Evolutionary conservation across 495 filamentous ascomycete species (phyloP), one percentile per base, ranked within the genome.

Genomic region (Sphaerosporella brunnea): DNA sequence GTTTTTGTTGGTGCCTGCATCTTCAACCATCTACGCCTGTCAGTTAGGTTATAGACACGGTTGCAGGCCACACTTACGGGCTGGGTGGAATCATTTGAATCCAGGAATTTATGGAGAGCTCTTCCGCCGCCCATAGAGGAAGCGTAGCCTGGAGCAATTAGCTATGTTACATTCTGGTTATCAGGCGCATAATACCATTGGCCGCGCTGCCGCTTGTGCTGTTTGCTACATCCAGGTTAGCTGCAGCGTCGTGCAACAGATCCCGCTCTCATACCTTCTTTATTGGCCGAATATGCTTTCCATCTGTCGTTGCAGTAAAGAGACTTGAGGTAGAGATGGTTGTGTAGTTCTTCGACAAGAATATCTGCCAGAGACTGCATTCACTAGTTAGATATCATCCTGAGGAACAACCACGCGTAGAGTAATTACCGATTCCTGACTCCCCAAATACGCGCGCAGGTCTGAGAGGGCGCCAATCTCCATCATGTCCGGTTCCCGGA

Each of bases 291-390:
- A 51, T 82, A 68, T 37, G 73, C 69, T 58, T 90, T 93, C 90
- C 90, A 99, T 40, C 90, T 68, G 62, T 92, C 82, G 51, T 92
- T 82, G 63, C 86, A 95, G 56, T 96, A 96, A 0, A 85, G 87
- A 9, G 86, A 93, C 55, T 95, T 96, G 10, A 99, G 72, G 56
- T 96, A 99, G 2, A 99, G 70, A 65, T 99, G 90, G 57, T 88
- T 93, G 59, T 96, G 92, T 36, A 99, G 67, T 62, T 99, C 90
- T 63, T 99, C 90, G 38, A 95, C 77, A 55, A 99, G 57, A 35
- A 95, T 95, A 62, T 99, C 90, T 49, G 84, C 88, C 47, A 99
- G 66, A 3, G 82, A 82, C 62, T 69, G 32, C 10, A 21, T 16
- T 19, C 20, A 25, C 23, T 51, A 45, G 11, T 4, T n/a, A n/a